Conservation (phyloP, 2,329 filamentous ascomycete species). For the Ambrosiella cleistominuta region DNA sequence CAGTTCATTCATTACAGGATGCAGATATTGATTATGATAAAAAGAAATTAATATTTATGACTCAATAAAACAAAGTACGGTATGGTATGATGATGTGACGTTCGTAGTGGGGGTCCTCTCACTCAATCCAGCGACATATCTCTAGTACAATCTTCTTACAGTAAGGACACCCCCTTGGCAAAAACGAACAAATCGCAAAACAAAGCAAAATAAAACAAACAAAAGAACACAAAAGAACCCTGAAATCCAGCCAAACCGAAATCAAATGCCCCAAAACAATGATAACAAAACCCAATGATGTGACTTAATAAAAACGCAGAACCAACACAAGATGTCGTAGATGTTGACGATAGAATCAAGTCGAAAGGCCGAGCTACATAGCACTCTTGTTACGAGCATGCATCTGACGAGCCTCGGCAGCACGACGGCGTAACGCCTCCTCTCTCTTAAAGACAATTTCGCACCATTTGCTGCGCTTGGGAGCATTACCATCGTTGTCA, state of each 20-base stretch:
- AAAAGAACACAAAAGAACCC: constrained; percentile 13
- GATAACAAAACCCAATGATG: constrained; percentile 2
- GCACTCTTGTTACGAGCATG: constrained; percentile 43
- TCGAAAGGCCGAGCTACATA: constrained; percentile 21
- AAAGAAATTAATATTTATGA: neutral
- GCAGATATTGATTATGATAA: too few relatives aligned
- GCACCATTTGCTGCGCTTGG: constrained; percentile 45
- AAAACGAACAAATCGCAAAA: neutral
- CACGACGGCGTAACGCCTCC: constrained; percentile 37
- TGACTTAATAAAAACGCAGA: neutral
- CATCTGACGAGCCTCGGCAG: constrained; percentile 29
- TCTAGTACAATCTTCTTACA: neutral
- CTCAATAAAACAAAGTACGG: neutral
- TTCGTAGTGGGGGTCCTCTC: neutral
- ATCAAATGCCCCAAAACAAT: neutral
- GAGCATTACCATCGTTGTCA: constrained; percentile 26
- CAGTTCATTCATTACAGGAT: too few relatives aligned
- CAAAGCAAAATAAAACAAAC: neutral
- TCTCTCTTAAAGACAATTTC: constrained; percentile 48
- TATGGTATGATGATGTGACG: neutral
- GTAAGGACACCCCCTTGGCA: neutral
- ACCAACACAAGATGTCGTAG: neutral
- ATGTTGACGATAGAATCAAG: neutral
- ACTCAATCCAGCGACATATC: neutral
- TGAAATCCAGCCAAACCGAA: neutral